Evolutionary conservation across 345 rosid species (phyloP).

Genomic region (Bretschneidera sinensis): DNA sequence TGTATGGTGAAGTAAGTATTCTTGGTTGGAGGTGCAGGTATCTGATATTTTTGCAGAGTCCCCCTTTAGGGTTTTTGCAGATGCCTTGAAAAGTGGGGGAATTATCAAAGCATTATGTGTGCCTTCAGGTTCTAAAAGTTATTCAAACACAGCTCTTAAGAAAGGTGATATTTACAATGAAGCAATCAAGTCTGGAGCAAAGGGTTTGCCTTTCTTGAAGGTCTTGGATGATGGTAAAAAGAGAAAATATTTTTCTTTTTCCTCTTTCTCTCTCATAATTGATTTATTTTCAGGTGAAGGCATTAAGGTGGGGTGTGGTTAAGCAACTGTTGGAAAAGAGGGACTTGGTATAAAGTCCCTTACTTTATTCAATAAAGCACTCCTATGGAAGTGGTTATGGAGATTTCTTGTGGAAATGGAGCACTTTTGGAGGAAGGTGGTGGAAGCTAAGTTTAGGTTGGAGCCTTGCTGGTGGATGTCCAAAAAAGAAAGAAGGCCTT

Average conservation of each 20-base stretch:
- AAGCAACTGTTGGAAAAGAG: too few relatives aligned
- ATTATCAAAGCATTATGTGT: conserved; percentile 70
- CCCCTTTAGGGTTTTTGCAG: conserved; percentile 73
- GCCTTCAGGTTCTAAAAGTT: conserved; percentile 66
- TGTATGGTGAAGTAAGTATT: neutral
- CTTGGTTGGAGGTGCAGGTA: conserved; percentile 51
- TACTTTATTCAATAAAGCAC: too few relatives aligned
- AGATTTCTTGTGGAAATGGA: too few relatives aligned
- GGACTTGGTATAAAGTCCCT: too few relatives aligned
- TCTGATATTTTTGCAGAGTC: conserved; percentile 64
- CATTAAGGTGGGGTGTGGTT: too few relatives aligned
- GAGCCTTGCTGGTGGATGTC: too few relatives aligned
- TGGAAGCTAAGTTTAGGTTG: too few relatives aligned
- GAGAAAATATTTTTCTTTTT: conserved; percentile 8
- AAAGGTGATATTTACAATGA: conserved; percentile 83
- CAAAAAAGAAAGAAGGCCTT: too few relatives aligned
- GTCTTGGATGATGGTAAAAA: conserved; percentile 76
- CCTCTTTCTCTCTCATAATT: neutral
- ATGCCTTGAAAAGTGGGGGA: conserved; percentile 66
- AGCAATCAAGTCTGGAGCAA: conserved; percentile 93
- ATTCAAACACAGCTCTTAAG: conserved; percentile 85
- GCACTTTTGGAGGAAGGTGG: too few relatives aligned
- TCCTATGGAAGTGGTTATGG: too few relatives aligned
- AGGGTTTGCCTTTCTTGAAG: conserved; percentile 92
- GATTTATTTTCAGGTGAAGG: neutral